Conservation (phyloP, 202 grass and related monocot genomes). For the Bolboschoenoplectus hybrid region DNA sequence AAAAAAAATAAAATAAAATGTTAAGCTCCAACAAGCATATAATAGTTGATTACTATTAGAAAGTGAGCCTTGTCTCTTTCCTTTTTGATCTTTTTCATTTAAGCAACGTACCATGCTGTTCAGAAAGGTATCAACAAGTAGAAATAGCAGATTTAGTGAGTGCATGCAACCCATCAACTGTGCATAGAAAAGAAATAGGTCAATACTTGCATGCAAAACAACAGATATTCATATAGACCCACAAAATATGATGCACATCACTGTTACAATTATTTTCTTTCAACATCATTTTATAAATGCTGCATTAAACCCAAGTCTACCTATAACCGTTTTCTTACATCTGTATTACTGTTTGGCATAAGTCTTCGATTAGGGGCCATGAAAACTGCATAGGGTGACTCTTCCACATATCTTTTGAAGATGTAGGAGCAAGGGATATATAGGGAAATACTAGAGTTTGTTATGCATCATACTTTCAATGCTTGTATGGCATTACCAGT, state of each 20-base stretch:
- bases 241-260: neutral
- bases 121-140: conserved; percentile 59
- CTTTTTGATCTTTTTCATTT: neutral
- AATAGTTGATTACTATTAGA: conserved; percentile 16
- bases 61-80: neutral
- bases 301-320: neutral
- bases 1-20: neutral
- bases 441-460: neutral
- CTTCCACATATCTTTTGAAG: neutral
- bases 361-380: neutral
- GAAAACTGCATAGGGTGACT: neutral
- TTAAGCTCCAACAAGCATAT: conserved; percentile 16
- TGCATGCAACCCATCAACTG: conserved; percentile 70
- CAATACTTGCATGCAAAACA: conserved; percentile 19
- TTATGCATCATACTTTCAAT: neutral
- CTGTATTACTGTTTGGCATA: neutral
- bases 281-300: neutral
- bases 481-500: neutral
- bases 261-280: neutral
- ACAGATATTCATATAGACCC: neutral
- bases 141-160: conserved; percentile 55
- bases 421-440: neutral
- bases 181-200: conserved; percentile 22
- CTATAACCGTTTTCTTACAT: neutral
- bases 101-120: conserved; percentile 55